Evolutionary conservation across 768 basidiomycete species (phyloP), one percentile per base, ranked within the genome.

Genomic region (Boletus subcaerulescens): DNA sequence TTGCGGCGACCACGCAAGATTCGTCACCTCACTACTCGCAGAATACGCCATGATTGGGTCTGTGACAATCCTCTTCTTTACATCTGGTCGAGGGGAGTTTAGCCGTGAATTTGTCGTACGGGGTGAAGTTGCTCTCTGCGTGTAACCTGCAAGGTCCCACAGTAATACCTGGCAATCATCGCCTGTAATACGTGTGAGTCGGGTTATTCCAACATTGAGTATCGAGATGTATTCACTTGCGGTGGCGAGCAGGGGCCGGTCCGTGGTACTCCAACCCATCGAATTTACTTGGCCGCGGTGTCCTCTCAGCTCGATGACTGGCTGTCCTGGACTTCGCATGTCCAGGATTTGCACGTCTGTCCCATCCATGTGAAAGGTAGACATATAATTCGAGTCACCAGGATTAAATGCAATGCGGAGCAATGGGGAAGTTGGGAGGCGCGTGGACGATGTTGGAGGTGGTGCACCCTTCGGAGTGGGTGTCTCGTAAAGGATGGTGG

Each of bases 401-500:
- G 95, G 94, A 64, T 93, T 93, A 76, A 96, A 96, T 24, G 89
- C 89, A 54, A 96, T 90, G 42, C 93, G 80, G 12, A 96, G 78
- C 18, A 97, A 76, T 11, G 91, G 89, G 11, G 89, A 89, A 2
- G 91, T 87, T 8, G 83, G 85, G 20, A 86, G 89, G 7, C 89
- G 83, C 5, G 81, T 61, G 10, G 85, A 82, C 13, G 82, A 75
- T 10, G 87, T 83, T 10, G 79, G 67, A 26, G 83, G 78, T 4
- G 84, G 79, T 3, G 82, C 74, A 61, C 84, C 83, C 70, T 91
- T 90, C 0, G 91, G 89, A 5, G 87, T 81, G 3, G 89, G 88
- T 0, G 89, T 91, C 75, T 99, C 97, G 71, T 98, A 99, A 39
- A 98, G 80, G 64, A 99, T 99, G 12, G 97, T 99, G 13, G 93